Evolutionary conservation across 306 rosid species (phyloP), one percentile per base, ranked within the genome.

Genomic region (Pueraria montana): DNA sequence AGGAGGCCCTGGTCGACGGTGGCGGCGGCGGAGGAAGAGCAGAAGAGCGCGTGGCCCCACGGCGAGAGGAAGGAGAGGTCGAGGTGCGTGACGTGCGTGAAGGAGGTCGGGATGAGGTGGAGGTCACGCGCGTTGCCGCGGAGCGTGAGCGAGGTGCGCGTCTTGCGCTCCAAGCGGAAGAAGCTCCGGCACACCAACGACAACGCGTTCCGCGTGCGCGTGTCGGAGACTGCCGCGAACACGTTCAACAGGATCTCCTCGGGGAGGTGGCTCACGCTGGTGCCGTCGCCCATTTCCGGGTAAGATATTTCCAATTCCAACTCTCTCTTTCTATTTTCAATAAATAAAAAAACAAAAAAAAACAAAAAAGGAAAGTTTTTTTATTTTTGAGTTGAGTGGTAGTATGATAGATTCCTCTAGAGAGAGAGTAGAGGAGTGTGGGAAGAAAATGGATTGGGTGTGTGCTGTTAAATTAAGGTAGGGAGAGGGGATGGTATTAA

Each of bases 91-190:
- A 92, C 94, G 46, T 84, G 65, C n/a, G 74, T 11, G 89, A 96
- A 96, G 67, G 87, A 92, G 7, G 77, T 80, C 10, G 98, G 99
- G 77, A 94, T 82, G 52, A 65, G 76, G 82, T 80, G 84, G 5
- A 96, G 89, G 87, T 96, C 92, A 49, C 92, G 97, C 67, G 97
- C 98, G 96, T 94, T 96, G 1, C 98, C 97, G 0, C 94, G 92
- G 72, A 96, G 97, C 7, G 89, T 82, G 86, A 96, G 94, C 11
- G 91, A 68, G 20, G 84, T 38, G 64, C 99, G 96, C 65, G 99
- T 96, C 73, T 88, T 80, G 23, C 98, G 74, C 36, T 96, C 99
- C 0, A 91, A 43, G 0, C 70, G 38, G 49, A 40, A 82, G 87
- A 94, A 96, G 75, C 80, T 89, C 74, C 71, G 76, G 84, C 87